Percentiles rank a stretch among this genome's conserved stretches.
phyloP scores from a whole-genome alignment of 768 basidiomycete genomes.

The Crepidotus variabilis region DNA sequence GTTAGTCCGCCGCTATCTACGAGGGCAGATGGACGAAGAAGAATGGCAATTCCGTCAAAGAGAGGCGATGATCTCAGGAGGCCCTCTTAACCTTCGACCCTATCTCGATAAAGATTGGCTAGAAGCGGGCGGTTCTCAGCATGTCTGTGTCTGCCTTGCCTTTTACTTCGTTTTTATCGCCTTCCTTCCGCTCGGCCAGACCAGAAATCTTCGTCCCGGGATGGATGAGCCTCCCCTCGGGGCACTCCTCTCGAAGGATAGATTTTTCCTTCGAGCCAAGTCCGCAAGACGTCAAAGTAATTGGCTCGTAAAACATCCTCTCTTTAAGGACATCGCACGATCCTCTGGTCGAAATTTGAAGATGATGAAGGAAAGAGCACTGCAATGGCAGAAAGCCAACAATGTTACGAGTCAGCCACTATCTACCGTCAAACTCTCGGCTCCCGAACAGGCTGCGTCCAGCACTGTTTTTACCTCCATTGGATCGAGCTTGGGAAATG shows the following conservation, averaged over 20 bases:
- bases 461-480: slow-evolving; percentile 26
- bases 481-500: slow-evolving; percentile 39
- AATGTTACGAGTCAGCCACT: slow-evolving; percentile 4
- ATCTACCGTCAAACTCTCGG: slow-evolving; percentile 13
- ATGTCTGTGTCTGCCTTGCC: slow-evolving; percentile 39
- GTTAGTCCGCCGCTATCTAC: slow-evolving; percentile 41
- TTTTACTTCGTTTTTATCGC: slow-evolving; percentile 41
- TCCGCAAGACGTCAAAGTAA: slow-evolving; percentile 32
- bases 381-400: slow-evolving; percentile 13
- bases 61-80: slow-evolving; percentile 45
- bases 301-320: slow-evolving; percentile 35
- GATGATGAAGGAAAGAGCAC: slow-evolving; percentile 13
- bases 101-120: slow-evolving; percentile 47
- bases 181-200: slow-evolving; percentile 39
- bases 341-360: slow-evolving; percentile 20
- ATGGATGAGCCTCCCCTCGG: slow-evolving; percentile 35
- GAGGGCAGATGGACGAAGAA: slow-evolving; percentile 41
- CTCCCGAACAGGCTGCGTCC: slow-evolving; percentile 23
- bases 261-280: slow-evolving; percentile 43
- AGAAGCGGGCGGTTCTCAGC: slow-evolving; percentile 37
- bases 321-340: slow-evolving; percentile 39
- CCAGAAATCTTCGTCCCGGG: slow-evolving; percentile 26
- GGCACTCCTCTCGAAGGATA: slow-evolving; percentile 38
- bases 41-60: slow-evolving; percentile 51
- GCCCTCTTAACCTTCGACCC: slow-evolving; percentile 49